Evolutionary conservation across 495 filamentous ascomycete species (phyloP).

Genomic region (Hypoxylon perforatum): DNA sequence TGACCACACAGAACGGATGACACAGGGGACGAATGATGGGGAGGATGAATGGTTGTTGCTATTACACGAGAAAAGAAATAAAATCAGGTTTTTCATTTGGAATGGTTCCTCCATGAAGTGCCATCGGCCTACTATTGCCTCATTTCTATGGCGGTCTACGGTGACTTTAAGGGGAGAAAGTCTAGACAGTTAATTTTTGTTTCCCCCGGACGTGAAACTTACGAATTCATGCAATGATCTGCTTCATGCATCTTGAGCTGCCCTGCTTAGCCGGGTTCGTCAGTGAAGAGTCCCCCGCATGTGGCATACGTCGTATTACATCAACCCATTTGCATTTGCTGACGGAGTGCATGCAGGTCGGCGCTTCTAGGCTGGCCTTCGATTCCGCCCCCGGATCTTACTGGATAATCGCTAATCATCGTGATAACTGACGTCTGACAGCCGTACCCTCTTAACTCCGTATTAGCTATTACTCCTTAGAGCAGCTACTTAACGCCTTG

Average conservation of each 20-base stretch:
- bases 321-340: neutral
- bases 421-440: no score
- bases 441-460: no score
- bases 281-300: slow-evolving; percentile 19
- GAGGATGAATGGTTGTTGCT: slow-evolving; percentile 41
- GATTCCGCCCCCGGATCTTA: neutral
- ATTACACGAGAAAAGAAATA: slow-evolving; percentile 50
- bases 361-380: no score
- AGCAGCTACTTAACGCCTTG: no score
- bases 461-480: no score
- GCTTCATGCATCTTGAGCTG: slow-evolving; percentile 26
- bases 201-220: slow-evolving; percentile 44
- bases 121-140: slow-evolving; percentile 16
- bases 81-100: slow-evolving; percentile 52
- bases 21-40: slow-evolving; percentile 33
- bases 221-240: slow-evolving; percentile 46
- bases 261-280: slow-evolving; percentile 2
- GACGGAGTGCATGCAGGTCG: neutral
- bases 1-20: slow-evolving; percentile 29
- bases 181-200: slow-evolving; percentile 52
- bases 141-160: slow-evolving; percentile 24
- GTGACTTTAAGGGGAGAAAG: slow-evolving; percentile 41
- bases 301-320: neutral
- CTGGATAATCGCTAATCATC: no score
- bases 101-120: slow-evolving; percentile 44